Conservation (phyloP, 345 rosid species). For the Populus pruinosa region DNA sequence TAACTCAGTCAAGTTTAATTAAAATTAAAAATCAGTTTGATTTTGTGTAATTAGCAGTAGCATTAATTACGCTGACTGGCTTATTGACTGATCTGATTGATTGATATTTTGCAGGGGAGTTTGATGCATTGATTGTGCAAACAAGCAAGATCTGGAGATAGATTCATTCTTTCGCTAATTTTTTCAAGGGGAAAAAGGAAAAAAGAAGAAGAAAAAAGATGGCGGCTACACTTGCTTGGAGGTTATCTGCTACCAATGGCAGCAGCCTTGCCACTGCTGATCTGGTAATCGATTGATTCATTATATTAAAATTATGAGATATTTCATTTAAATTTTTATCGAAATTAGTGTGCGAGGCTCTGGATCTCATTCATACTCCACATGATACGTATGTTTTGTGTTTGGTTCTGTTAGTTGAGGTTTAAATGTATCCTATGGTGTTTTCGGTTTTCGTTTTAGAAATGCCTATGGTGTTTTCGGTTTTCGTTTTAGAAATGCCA, state of each 20-base stretch:
- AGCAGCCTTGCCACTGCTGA: slow-evolving; percentile 64
- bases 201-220: slow-evolving; percentile 35
- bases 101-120: slow-evolving; percentile 37
- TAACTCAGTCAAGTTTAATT: background rate
- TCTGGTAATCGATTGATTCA: slow-evolving; percentile 36
- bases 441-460: background rate
- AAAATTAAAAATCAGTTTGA: background rate
- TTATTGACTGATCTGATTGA: slow-evolving; percentile 35
- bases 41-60: background rate
- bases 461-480: background rate
- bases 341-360: slow-evolving; percentile 1
- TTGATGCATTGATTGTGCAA: slow-evolving; percentile 59
- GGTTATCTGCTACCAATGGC: slow-evolving; percentile 74
- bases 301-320: background rate
- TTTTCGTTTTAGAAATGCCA: background rate
- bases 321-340: background rate
- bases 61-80: background rate
- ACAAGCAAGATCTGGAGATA: slow-evolving; percentile 58
- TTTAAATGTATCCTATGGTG: background rate
- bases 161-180: slow-evolving; percentile 11
- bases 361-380: slow-evolving; percentile 14
- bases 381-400: background rate
- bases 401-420: background rate
- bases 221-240: slow-evolving; percentile 89
- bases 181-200: slow-evolving; percentile 18